A percentile compares a stretch with the other conserved stretches of the same genome.
phyloP scores from a whole-genome alignment of 352 stramenopile species.

The Saprolegnia parasitica region DNA sequence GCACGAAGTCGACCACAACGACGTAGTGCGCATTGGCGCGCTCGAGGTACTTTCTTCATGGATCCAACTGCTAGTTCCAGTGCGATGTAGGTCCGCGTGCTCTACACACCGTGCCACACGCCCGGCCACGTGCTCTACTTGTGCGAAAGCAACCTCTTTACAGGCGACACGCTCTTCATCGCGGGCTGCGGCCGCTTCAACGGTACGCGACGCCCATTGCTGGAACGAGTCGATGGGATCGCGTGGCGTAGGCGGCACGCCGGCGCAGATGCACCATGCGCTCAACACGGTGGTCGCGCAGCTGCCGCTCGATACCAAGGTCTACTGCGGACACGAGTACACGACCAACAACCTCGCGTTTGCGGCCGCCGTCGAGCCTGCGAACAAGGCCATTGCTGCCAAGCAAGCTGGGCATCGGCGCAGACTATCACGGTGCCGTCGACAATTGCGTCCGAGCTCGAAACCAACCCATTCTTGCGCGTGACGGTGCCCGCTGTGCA shows the following conservation, averaged over 20 bases:
- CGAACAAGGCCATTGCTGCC: slow-evolving; percentile 61
- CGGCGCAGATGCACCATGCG: slow-evolving; percentile 79
- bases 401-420: slow-evolving; percentile 57
- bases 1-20: slow-evolving; percentile 51
- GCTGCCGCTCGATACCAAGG: slow-evolving; percentile 60
- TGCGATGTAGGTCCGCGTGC: slow-evolving; percentile 34
- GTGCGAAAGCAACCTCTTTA: slow-evolving; percentile 78
- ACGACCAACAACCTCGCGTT: slow-evolving; percentile 87
- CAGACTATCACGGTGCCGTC: slow-evolving; percentile 85
- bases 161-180: slow-evolving; percentile 89
- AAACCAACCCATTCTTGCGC: slow-evolving; percentile 80
- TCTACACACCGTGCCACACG: slow-evolving; percentile 91
- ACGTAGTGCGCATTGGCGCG: slow-evolving; percentile 63
- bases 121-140: slow-evolving; percentile 81
- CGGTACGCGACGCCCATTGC: slow-evolving; percentile 14
- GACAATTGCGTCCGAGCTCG: slow-evolving; percentile 62
- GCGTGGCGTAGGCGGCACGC: slow-evolving; percentile 47
- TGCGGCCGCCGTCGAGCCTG: slow-evolving; percentile 82
- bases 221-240: background rate
- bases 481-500: slow-evolving; percentile 47
- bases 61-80: background rate
- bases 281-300: slow-evolving; percentile 71
- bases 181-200: slow-evolving; percentile 87
- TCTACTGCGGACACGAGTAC: slow-evolving; percentile 93
- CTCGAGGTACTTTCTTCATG: slow-evolving; percentile 31